Percentiles rank a stretch among this genome's conserved stretches.
Conservation (phyloP, 2,329 filamentous ascomycete species). For the Calcarisporium arbuscula region DNA sequence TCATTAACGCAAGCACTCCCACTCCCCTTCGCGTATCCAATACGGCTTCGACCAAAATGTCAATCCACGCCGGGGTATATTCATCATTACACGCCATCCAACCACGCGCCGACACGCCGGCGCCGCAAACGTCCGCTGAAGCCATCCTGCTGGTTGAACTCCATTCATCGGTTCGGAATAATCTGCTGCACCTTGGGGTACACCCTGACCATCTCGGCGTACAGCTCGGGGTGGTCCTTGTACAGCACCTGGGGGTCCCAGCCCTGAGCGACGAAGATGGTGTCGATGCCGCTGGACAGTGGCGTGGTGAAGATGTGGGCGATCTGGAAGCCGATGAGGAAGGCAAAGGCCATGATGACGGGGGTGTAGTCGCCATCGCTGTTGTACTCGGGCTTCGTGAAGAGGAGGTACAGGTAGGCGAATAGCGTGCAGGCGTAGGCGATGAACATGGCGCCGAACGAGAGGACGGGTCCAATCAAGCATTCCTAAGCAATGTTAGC, state of each 20-base stretch:
- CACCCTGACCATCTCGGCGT: conserved; percentile 68
- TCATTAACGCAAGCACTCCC: no score
- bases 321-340: conserved; percentile 85
- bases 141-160: no score
- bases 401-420: conserved; percentile 79
- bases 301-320: conserved; percentile 87
- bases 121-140: no score
- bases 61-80: no score
- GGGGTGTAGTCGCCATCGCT: conserved; percentile 59
- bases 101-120: no score
- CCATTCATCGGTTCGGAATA: conserved; percentile 38
- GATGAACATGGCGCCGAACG: conserved; percentile 76
- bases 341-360: conserved; percentile 76
- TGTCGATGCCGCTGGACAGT: conserved; percentile 81
- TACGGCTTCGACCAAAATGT: no score
- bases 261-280: conserved; percentile 76
- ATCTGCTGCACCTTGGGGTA: conserved; percentile 80
- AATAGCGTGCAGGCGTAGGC: conserved; percentile 76
- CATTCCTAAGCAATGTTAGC: conserved; percentile 50
- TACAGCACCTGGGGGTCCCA: conserved; percentile 71
- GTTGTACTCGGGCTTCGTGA: conserved; percentile 78
- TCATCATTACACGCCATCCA: no score
- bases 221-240: conserved; percentile 75
- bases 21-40: no score
- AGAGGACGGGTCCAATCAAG: conserved; percentile 66